A percentile compares a stretch with the other conserved stretches of the same genome.
These are phyloP conservation scores for Starmerella vaccinii DNA, from an alignment of 805 yeast genomes.

Conservation along the genomic window DNA sequence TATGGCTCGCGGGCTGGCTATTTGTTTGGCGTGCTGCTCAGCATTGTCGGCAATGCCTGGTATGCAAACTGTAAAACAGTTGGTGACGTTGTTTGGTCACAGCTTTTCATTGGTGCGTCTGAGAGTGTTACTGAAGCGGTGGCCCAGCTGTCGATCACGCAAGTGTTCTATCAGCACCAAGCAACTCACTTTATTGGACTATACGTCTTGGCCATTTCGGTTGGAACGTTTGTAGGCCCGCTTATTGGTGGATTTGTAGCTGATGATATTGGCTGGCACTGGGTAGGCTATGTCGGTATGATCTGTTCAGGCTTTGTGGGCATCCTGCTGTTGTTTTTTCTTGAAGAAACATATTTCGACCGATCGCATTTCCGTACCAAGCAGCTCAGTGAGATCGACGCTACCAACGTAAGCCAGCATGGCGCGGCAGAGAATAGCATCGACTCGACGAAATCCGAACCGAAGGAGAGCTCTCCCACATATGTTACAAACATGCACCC, in stretches of 20 bases:
- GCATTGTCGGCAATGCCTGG: conserved; percentile 61
- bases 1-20: conserved; percentile 56
- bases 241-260: conserved; percentile 66
- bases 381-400: conserved; percentile 2
- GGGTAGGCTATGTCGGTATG: conserved; percentile 65
- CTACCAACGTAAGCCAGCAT: conserved; percentile 3
- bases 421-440: neutral
- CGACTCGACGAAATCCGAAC: neutral
- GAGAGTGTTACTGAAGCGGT: conserved; percentile 76
- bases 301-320: conserved; percentile 54
- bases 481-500: neutral
- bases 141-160: conserved; percentile 53
- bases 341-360: conserved; percentile 56
- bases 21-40: conserved; percentile 48
- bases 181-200: conserved; percentile 61
- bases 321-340: conserved; percentile 44
- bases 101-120: conserved; percentile 68
- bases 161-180: conserved; percentile 69
- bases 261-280: conserved; percentile 51
- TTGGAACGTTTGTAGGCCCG: conserved; percentile 73
- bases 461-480: neutral
- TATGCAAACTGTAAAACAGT: conserved; percentile 48
- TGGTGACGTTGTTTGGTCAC: conserved; percentile 64
- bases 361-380: conserved; percentile 26
- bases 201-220: conserved; percentile 63